A percentile compares a stretch with the other conserved stretches of the same genome.
Conservation (phyloP, 768 basidiomycete genomes). For the Basidioascus undulatus region DNA sequence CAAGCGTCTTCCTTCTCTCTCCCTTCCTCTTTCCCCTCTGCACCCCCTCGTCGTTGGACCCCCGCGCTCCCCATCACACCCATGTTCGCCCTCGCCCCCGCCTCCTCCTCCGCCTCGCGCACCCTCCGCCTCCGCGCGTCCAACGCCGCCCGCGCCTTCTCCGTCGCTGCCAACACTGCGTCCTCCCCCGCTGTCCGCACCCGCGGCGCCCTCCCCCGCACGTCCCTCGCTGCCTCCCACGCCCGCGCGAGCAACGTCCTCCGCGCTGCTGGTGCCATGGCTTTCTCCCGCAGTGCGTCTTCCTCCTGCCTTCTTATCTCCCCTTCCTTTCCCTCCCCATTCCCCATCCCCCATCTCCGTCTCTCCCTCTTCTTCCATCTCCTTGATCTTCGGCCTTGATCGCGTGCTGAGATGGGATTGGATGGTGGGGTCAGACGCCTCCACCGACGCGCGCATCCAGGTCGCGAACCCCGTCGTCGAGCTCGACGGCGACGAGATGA, state of each 20-base stretch:
- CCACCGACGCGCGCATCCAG: conserved; percentile 7
- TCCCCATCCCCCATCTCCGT: neutral
- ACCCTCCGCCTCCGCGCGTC: neutral
- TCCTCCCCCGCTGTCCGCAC: neutral
- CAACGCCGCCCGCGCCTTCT: neutral
- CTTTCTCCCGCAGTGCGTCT: neutral
- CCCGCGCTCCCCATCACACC: neutral
- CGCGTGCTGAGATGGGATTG: neutral
- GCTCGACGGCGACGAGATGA: conserved; percentile 63
- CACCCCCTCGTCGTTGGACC: neutral
- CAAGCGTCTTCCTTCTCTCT: neutral
- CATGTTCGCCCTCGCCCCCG: neutral
- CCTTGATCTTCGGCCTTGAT: neutral
- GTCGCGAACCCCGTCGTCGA: conserved; percentile 15
- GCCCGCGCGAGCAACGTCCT: neutral
- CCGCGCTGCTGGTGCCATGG: too few species aligned
- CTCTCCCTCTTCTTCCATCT: neutral
- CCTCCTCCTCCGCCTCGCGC: neutral
- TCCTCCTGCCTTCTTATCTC: neutral
- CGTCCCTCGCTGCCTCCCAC: neutral
- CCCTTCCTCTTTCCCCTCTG: neutral
- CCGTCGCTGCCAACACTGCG: neutral
- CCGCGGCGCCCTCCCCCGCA: neutral
- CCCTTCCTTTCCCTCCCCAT: neutral
- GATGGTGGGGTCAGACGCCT: neutral